These are phyloP conservation scores for Hypocrella siamensis DNA, from an alignment of 2,329 filamentous ascomycete species.

Conservation along the genomic window DNA sequence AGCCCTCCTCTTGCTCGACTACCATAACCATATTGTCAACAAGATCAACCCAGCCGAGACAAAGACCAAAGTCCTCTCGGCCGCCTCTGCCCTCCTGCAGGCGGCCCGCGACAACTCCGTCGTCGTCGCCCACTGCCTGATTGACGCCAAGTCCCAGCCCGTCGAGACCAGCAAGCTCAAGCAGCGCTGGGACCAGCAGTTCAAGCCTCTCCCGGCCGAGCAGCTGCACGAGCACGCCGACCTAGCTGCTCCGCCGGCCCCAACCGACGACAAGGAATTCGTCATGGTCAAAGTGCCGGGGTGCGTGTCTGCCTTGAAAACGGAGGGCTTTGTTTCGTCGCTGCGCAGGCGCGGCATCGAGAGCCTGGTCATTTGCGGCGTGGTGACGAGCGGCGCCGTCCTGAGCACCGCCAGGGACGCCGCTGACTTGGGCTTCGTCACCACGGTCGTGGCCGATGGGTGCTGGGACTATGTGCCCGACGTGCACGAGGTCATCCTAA, in stretches of 20 bases:
- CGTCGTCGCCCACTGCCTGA: constrained; percentile 4
- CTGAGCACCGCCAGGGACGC: constrained; percentile 5
- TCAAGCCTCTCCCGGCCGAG: constrained; percentile 4
- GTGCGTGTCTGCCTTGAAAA: constrained; percentile 4
- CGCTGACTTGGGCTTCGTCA: constrained; percentile 6
- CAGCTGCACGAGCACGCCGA: background rate
- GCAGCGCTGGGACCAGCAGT: constrained; percentile 3
- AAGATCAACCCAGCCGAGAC: constrained; percentile 3
- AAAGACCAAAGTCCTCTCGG: constrained; percentile 2
- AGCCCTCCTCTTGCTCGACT: constrained; percentile 6
- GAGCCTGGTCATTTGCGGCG: constrained; percentile 5
- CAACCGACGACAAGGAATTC: constrained; percentile 1
- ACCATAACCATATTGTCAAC: constrained; percentile 4
- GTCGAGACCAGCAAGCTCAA: constrained; percentile 3
- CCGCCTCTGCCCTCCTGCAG: constrained; percentile 1
- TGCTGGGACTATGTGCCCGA: constrained; percentile 4
- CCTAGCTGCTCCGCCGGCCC: background rate
- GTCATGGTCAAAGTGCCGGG: constrained; percentile 2
- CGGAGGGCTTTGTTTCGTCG: background rate
- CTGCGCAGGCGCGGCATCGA: constrained; percentile 1
- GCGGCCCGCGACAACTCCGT: constrained; percentile 3
- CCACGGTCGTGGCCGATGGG: constrained; percentile 4
- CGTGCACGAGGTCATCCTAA: constrained; percentile 2
- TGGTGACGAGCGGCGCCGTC: constrained; percentile 5
- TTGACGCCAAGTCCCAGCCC: constrained; percentile 3